Percentiles rank a stretch among this genome's conserved stretches.
Evolutionary conservation across 805 yeast species (phyloP).

Genomic region (Cyberlindnera maclurae): DNA sequence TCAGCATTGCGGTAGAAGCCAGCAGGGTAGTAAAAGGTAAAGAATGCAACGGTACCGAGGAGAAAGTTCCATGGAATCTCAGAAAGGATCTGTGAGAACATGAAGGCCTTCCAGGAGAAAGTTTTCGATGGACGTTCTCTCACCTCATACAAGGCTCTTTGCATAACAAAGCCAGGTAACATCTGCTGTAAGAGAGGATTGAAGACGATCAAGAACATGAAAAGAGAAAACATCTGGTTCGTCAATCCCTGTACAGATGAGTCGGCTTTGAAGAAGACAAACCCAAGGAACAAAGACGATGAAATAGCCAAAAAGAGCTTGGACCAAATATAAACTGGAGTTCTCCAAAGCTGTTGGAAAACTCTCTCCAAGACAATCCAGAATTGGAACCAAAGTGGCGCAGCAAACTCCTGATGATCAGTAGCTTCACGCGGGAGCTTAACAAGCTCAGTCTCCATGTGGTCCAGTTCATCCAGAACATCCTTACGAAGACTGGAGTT

Average conservation of each 20-base stretch:
- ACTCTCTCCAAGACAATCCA: conserved; percentile 44
- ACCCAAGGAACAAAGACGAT: conserved; percentile 61
- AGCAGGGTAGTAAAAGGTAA: conserved; percentile 67
- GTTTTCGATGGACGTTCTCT: conserved; percentile 71
- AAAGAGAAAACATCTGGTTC: conserved; percentile 72
- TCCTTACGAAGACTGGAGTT: conserved; percentile 53
- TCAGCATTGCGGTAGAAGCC: conserved; percentile 29
- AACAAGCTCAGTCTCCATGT: conserved; percentile 56
- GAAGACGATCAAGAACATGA: conserved; percentile 57
- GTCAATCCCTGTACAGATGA: conserved; percentile 64
- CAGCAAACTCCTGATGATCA: conserved; percentile 37
- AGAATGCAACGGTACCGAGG: conserved; percentile 56
- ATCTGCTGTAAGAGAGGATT: conserved; percentile 55
- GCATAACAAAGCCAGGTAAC: conserved; percentile 53
- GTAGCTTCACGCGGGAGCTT: conserved; percentile 27
- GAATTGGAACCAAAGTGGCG: conserved; percentile 36
- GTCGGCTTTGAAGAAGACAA: conserved; percentile 64
- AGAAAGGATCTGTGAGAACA: conserved; percentile 52
- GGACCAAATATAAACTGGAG: conserved; percentile 55
- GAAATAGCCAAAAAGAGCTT: conserved; percentile 48
- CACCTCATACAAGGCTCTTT: conserved; percentile 62
- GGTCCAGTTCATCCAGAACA: conserved; percentile 51
- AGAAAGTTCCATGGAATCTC: conserved; percentile 61
- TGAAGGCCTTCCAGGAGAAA: conserved; percentile 58
- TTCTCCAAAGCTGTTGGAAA: conserved; percentile 62